Conservation (phyloP, 352 stramenopile genomes). For the Phytopythium delawarense region DNA sequence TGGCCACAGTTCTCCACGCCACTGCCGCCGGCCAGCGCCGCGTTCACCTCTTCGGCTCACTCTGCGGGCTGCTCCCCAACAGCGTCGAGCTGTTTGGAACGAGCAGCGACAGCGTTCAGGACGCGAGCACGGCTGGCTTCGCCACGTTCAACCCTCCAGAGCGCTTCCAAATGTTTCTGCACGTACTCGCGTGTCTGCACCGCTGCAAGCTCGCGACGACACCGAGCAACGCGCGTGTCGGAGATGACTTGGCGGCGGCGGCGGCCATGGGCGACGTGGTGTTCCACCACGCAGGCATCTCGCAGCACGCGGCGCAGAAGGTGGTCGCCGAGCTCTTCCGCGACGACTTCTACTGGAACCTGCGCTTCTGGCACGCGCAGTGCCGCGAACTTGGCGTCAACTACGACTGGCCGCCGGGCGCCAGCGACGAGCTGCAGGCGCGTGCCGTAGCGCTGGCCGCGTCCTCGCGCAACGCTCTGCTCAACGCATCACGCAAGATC, state of each 20-base stretch:
- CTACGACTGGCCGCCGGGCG: conserved; percentile 40
- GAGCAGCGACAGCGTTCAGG: neutral
- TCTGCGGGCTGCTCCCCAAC: conserved; percentile 40
- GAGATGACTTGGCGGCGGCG: conserved; percentile 12
- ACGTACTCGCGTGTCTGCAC: conserved; percentile 58
- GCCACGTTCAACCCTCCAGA: conserved; percentile 64
- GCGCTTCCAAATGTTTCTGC: conserved; percentile 62
- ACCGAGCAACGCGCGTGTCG: conserved; percentile 19
- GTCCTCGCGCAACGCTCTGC: conserved; percentile 42
- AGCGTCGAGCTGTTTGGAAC: neutral
- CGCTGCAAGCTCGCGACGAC: conserved; percentile 39
- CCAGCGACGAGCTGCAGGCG: conserved; percentile 66
- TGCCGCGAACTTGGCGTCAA: conserved; percentile 55
- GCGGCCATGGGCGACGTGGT: conserved; percentile 39
- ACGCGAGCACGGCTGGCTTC: neutral
- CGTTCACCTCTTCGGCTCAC: conserved; percentile 49
- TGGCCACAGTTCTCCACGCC: conserved; percentile 46
- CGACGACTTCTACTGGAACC: conserved; percentile 78
- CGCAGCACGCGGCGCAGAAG: conserved; percentile 45
- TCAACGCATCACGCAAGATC: conserved; percentile 66
- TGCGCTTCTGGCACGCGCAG: conserved; percentile 62
- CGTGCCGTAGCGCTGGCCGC: conserved; percentile 32
- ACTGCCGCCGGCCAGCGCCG: conserved; percentile 36
- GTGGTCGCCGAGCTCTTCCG: conserved; percentile 67
- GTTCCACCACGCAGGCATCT: conserved; percentile 66